Evolutionary conservation across 116 monocot species (phyloP), one percentile per base, ranked within the genome.

Genomic region (Papilionanthe hybrid): DNA sequence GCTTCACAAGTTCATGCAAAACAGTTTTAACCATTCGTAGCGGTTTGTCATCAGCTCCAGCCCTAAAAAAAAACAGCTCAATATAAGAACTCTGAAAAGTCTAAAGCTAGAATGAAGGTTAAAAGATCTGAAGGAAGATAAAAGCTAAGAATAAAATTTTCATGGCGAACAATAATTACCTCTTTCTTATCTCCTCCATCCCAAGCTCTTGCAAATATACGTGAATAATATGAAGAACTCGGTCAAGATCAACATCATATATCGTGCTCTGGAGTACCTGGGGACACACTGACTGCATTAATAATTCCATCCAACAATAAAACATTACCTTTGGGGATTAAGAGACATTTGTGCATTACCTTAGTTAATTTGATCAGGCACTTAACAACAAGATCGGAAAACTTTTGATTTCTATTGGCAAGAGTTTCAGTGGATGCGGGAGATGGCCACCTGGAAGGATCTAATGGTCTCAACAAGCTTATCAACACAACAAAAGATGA

Each of bases 1-100:
- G 87, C 78, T 99, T 99, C 18, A 99, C 99, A 72, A 99, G 95
- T 86, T 99, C 99, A 88, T 99, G 99, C 42, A 99, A 81, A 48
- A 99, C 99, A 79, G 99, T 99, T 90, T 99, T 99, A 32, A 99
- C 99, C 99, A 99, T 99, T 49, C 99, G 83, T 53, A 99, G 69
- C 66, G 99, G 95, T 27, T 99, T 99, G 76, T 99, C 99, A 85
- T 99, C 95, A 85, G 99, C 99, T 56, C 99, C 99, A 76, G 95
- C 93, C 84, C 99, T 99, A 27, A 78, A 11, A 41, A 27, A 78
- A 11, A 41, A 72, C 25, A 78, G 19, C 37, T 72, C 4, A 19
- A 18, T n/a, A 6, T 43, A 43, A 43, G 71, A 23, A 44, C 44
- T 20, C 20, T 8, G n/a, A 69, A 32, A 1, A 69, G 12, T 32